These are phyloP conservation scores for Cnidoscolus chayamansa DNA, from an alignment of 441 rosid species.

Conservation along the genomic window DNA sequence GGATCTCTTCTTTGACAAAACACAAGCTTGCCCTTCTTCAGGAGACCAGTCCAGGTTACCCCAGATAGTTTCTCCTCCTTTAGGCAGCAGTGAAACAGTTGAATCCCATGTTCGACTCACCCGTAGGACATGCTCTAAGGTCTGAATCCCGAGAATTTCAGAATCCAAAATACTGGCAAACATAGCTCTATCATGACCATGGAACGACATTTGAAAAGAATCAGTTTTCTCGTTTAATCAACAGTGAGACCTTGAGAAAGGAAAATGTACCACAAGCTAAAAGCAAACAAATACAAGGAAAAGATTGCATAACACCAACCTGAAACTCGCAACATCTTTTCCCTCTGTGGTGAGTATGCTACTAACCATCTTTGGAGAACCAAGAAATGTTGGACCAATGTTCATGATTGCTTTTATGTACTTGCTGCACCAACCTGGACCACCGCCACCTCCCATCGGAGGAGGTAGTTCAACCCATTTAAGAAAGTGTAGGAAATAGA, in stretches of 20 bases:
- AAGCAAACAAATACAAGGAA: not conserved
- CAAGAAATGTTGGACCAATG: conserved; percentile 56
- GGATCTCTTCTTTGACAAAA: conserved; percentile 31
- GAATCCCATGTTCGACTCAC: conserved; percentile 74
- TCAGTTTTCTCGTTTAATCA: not conserved
- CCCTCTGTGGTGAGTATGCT: conserved; percentile 52
- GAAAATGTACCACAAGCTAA: not conserved
- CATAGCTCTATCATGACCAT: conserved; percentile 41
- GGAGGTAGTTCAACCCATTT: conserved; percentile 71
- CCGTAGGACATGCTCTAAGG: conserved; percentile 49
- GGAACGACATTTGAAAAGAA: conserved; percentile 11
- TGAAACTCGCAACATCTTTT: conserved; percentile 46
- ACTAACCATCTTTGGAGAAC: conserved; percentile 58
- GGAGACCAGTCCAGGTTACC: conserved; percentile 55
- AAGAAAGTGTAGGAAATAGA: conserved; percentile 70
- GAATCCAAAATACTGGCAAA: conserved; percentile 45
- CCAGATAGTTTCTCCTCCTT: conserved; percentile 75
- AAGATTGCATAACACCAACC: conserved; percentile 34
- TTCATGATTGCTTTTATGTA: conserved; percentile 67
- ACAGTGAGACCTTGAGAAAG: not conserved
- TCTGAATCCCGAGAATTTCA: conserved; percentile 51
- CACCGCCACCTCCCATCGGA: conserved; percentile 57
- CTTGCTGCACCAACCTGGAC: conserved; percentile 58
- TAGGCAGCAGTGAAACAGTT: conserved; percentile 53
- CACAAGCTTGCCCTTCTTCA: conserved; percentile 45